phyloP scores from a whole-genome alignment of 1,284 basidiomycete species.

The Anthracocystis setariae region DNA sequence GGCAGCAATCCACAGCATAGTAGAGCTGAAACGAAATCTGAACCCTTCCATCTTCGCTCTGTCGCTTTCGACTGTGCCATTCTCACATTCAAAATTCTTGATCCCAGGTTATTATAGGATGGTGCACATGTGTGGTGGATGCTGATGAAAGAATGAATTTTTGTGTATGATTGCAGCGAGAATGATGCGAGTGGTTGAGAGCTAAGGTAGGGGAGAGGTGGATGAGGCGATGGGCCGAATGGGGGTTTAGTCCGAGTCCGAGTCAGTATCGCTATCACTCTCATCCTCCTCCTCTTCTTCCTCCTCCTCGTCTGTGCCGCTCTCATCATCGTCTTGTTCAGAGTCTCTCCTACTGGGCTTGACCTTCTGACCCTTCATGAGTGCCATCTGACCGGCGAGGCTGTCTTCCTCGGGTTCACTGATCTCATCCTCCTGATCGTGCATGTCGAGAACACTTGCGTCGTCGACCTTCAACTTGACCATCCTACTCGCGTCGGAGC shows the following conservation, averaged over 20 bases:
- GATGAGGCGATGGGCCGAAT: too few relatives aligned
- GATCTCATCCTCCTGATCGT: slow-evolving; percentile 63
- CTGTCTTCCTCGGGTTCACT: slow-evolving; percentile 69
- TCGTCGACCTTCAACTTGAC: slow-evolving; percentile 72
- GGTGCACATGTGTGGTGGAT: too few relatives aligned
- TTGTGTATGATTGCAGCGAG: not conserved
- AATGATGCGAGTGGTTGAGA: not conserved
- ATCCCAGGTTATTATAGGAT: not conserved
- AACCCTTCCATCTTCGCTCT: too few relatives aligned
- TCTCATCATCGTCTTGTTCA: slow-evolving; percentile 70
- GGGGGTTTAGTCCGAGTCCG: slow-evolving; percentile 7
- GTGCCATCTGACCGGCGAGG: slow-evolving; percentile 96
- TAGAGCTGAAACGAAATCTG: not conserved
- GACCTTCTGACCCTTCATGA: slow-evolving; percentile 90
- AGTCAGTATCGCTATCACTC: slow-evolving; percentile 38
- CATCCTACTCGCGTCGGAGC: slow-evolving; percentile 74
- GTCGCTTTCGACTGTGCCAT: too few relatives aligned
- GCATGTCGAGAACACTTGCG: slow-evolving; percentile 73
- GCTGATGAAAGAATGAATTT: not conserved
- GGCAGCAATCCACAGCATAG: not conserved
- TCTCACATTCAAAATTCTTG: too few relatives aligned
- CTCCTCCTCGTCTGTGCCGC: slow-evolving; percentile 63
- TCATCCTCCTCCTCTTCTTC: slow-evolving; percentile 24
- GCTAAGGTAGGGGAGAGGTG: not conserved
- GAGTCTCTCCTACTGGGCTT: slow-evolving; percentile 73